Base-by-base conservation (phyloP, 495 filamentous ascomycete genomes). In the Lichenothelia convexa region DNA sequence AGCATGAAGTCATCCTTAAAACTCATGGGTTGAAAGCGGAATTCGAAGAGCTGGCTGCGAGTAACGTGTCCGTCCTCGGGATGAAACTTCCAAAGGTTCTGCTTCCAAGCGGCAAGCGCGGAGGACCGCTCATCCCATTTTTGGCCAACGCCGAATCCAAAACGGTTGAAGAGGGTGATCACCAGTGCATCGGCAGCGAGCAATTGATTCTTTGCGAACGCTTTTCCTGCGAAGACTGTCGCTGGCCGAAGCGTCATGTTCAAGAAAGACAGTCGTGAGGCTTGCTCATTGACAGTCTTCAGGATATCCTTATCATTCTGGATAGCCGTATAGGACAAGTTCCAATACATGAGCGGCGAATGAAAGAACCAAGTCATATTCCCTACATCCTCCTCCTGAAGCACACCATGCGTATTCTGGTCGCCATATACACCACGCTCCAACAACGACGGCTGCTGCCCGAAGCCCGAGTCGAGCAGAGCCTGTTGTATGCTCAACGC, bases 341-440 rank as follows among this genome's bases (percentile, higher is more conserved):
- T 68, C 78, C 78, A 83, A 46, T 80, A 80, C 51, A 79, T 67
- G 17, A 83, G 54, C 17, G 78, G 76, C 8, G 78, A 80, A 46
- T 83, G 76, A 43, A 75, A 76, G 41, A 53, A 55, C 57, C 57
- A 60, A 0, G 38, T 42, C 9, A 38, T 5, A 16, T 12, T 18
- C 36, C n/a, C 9, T 19, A 21, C 8, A 21, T 40, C 23, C 20
- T 8, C 24, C n/a, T n/a, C n/a, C n/a, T n/a, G n/a, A n/a, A n/a
- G n/a, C n/a, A n/a, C n/a, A n/a, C n/a, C n/a, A n/a, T n/a, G n/a
- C n/a, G n/a, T n/a, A n/a, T n/a, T n/a, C 24, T 29, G 24, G 1
- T 9, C 9, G 24, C 9, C 9, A 8, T 12, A 15, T 15, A 8
- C 8, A 1, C 31, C 31, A 18, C 8, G 1, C 8, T 12, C n/a